Evolutionary conservation across 2,329 filamentous ascomycete species (phyloP).

Genomic region (Mycocentrospora acerina): DNA sequence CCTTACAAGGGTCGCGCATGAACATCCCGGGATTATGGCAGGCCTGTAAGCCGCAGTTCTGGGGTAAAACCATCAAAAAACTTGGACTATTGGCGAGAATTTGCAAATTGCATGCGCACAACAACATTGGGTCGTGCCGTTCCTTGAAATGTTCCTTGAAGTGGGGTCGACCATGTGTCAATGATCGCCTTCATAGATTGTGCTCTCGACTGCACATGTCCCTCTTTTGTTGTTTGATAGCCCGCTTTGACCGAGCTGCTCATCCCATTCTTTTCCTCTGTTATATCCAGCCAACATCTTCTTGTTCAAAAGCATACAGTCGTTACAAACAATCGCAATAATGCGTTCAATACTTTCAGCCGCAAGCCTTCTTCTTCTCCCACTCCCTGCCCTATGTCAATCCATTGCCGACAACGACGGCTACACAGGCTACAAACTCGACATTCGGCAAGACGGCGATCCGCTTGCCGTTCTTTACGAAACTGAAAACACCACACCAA

Average conservation of each 20-base stretch:
- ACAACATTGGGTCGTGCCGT: no score
- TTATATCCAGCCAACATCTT: conserved; percentile 2
- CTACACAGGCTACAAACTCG: conserved; percentile 59
- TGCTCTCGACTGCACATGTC: no score
- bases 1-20: conserved; percentile 18
- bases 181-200: conserved; percentile 12
- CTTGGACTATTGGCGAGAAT: not conserved
- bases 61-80: conserved; percentile 16
- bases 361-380: conserved; percentile 35
- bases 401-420: conserved; percentile 44
- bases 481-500: conserved; percentile 52
- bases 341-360: conserved; percentile 28
- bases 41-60: conserved; percentile 20
- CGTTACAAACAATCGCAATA: conserved; percentile 14
- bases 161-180: conserved; percentile 20
- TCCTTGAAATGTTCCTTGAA: conserved; percentile 1
- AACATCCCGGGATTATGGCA: conserved; percentile 20
- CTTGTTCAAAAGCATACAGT: conserved; percentile 2
- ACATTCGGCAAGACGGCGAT: conserved; percentile 50
- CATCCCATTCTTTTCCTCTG: conserved; percentile 9
- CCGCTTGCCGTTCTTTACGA: conserved; percentile 56
- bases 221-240: conserved; percentile 15
- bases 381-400: conserved; percentile 35
- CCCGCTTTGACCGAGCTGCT: conserved; percentile 17
- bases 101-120: no score